Base-by-base conservation (phyloP, 139 green algal species). In the Nannochloris sp. region DNA sequence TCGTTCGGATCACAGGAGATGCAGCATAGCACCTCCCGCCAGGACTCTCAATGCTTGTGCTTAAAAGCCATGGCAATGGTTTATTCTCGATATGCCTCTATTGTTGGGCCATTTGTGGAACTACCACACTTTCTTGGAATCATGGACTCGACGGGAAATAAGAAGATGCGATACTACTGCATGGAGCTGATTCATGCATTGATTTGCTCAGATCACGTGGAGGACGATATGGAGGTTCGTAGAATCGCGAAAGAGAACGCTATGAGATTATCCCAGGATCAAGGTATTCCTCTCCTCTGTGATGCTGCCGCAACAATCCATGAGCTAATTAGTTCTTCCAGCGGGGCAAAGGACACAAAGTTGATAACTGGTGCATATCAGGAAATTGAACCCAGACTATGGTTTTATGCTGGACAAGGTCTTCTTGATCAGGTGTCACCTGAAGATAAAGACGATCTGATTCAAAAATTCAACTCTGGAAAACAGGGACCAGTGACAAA, bases 281-380 rank as follows among this genome's bases (percentile, higher is more conserved):
- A 87, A 0, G 90, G 85, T 0, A 66, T 93, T 44, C 62, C 87
- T 68, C 72, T 97, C 63, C 66, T 87, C 12, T 84, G 89, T 9
- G 90, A 96, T 62, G 51, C 92, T n/a, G 64, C 91, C n/a, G 71
- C 88, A 55, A 76, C 63, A 2, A 85, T 82, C 0, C 89, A 96
- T 55, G 83, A 91, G 60, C 74, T 70, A 6, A 81, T 93, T 63
- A 58, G 74, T 6, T 74, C 70, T 1, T 45, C 30, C 11, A 66
- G 65, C 31, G 68, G 65, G 3, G 69, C 84, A 9, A 66, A 82
- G 6, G 73, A 86, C 55, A 85, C 55, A 30, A 76, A 83, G 45
- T 71, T 91, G 20, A 77, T 95, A 13, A 65, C 76, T 5, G 59
- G 69, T 8, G 49, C 61, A 8, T 74, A 65, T 29, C 64, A 89